Percentiles rank a stretch among this genome's conserved stretches.
phyloP scores from a whole-genome alignment of 1,284 basidiomycete species.

The Inonotus obliquus region DNA sequence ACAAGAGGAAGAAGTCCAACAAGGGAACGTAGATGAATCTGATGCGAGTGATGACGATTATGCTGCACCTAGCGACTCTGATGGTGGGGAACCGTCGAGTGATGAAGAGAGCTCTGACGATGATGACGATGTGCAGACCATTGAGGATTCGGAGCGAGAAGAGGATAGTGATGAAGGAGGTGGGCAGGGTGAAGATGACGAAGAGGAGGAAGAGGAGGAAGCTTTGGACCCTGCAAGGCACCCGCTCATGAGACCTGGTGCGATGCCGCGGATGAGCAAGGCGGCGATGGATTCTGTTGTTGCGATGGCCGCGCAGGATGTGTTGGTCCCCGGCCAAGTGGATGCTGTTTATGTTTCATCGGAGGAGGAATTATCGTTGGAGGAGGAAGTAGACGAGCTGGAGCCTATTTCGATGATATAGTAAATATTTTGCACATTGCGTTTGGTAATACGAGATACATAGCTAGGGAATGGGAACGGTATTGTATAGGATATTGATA shows the following conservation, averaged over 20 bases:
- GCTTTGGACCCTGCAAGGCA: conserved; percentile 52
- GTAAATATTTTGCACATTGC: not conserved
- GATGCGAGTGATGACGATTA: conserved; percentile 20
- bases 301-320: conserved; percentile 50
- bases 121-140: conserved; percentile 7
- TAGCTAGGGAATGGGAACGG: not conserved
- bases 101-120: conserved; percentile 15
- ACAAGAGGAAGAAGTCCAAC: conserved; percentile 22
- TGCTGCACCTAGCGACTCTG: conserved; percentile 19
- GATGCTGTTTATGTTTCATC: conserved; percentile 35
- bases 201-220: conserved; percentile 33
- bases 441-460: not conserved
- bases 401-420: not conserved
- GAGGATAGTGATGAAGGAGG: conserved; percentile 26
- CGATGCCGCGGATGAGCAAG: conserved; percentile 62
- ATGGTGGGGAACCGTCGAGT: conserved; percentile 21
- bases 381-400: conserved; percentile 17
- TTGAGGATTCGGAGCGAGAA: conserved; percentile 23
- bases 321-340: conserved; percentile 31
- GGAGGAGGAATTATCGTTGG: conserved; percentile 35
- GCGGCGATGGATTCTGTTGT: conserved; percentile 62
- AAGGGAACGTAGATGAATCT: conserved; percentile 20
- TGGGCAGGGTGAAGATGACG: conserved; percentile 21
- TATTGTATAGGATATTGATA: not conserved
- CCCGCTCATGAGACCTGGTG: conserved; percentile 59